Base-by-base conservation (phyloP, 345 rosid genomes). In the Cardamine occulta region DNA sequence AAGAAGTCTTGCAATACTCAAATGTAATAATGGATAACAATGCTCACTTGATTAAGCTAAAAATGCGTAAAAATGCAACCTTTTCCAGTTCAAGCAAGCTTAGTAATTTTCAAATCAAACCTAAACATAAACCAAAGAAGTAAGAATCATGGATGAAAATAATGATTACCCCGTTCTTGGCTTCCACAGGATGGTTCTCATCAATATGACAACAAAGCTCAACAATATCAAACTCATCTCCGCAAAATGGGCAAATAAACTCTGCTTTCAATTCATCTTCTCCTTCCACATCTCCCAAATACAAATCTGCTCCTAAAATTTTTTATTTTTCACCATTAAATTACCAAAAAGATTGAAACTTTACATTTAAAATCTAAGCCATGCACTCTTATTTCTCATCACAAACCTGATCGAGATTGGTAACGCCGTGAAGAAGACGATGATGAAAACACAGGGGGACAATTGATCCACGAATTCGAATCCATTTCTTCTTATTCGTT, bases 161-260 rank as follows among this genome's bases (percentile, higher is more conserved):
- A 56, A 66, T 21, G n/a, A 31, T 64, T 87, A 88, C 97, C 94
- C 96, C 98, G 69, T 91, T 91, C 81, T 68, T 89, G 77, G 96
- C 86, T 75, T 91, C 97, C 70, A 84, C 59, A 24, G 93, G 91
- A 81, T 94, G 97, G 58, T 88, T 88, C 37, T 91, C 97, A 31
- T 91, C 97, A 70, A 94, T 88, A 77, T 91, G 98, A 67, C 96
- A 87, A 81, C 98, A 94, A 80, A 94, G 82, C 37, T 95, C 96
- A 63, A 89, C 87, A 35, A 94, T 87, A 78, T 94, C 97, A 68
- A 87, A 89, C 72, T 87, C 89, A 49, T 91, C 95, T 18, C 88
- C 79, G 68, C 97, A 94, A 79, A 94, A 94, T 6, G 98, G 97
- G 76, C 98, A 94, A 3, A 91, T 35, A 74, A 77, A 88, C 86